Base-by-base conservation (phyloP, 352 stramenopile species). In the Lagenidium sp. region DNA sequence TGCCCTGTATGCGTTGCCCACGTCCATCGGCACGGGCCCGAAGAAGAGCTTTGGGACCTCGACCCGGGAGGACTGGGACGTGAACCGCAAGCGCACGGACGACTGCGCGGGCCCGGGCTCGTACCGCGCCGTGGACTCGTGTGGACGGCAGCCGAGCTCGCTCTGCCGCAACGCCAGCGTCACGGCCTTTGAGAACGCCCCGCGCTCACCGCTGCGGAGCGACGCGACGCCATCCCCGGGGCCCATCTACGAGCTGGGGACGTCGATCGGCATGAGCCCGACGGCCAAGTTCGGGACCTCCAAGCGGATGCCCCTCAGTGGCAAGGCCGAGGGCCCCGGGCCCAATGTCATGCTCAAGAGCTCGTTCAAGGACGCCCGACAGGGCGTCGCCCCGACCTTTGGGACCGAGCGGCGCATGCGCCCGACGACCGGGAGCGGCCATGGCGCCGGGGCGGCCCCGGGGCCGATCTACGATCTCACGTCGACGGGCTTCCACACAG, bases 21-120 rank as follows among this genome's bases (percentile, higher is more conserved):
- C 69, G 2, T 84, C 55, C 21, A 70, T 87, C 36, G 74, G 74
- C 18, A 34, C 67, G 0, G 64, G 66, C 0, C 20, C 58, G 0
- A 80, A 79, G 38, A 91, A 88, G 46, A 79, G 76, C 48, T 91
- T 89, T 21, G 76, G 79, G 30, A 85, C 73, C 18, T 85, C 68
- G 50, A 89, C 79, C 18, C 63, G 76, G 4, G 79, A 88, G 5
- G 75, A 91, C 44, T 89, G 79, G 79, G 79, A 91, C 38, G n/a
- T 61, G 28, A 62, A 51, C 22, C 68, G 73, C 35, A 86, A 86
- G 53, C 59, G 54, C 18, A 47, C 55, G 16, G 73, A 88, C 36
- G 62, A 78, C n/a, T 73, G 72, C 16, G 63, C 70, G 23, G 75
- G 78, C 11, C 74, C 78, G 19, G 77, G 77, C 0, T 84, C 79